phyloP scores from a whole-genome alignment of 2,329 filamentous ascomycete species.

The Aureobasidium vineae region DNA sequence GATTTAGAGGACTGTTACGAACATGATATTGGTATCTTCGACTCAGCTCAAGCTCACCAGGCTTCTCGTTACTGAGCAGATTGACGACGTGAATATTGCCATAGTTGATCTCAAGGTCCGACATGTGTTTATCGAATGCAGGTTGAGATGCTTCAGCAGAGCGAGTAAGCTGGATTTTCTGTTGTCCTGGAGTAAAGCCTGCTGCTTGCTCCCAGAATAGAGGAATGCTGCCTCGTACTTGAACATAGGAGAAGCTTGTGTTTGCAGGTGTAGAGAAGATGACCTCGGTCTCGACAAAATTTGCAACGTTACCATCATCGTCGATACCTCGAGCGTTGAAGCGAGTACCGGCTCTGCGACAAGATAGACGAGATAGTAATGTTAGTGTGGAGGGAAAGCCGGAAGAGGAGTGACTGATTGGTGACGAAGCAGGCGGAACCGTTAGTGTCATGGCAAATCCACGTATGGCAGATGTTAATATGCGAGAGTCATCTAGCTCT shows the following conservation, averaged over 20 bases:
- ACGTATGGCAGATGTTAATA: constrained; percentile 89
- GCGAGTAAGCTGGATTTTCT: constrained; percentile 88
- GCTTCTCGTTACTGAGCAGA: constrained; percentile 84
- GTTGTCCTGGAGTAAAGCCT: constrained; percentile 83
- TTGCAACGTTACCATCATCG: constrained; percentile 94
- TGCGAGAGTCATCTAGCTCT: constrained; percentile 78
- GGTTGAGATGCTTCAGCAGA: constrained; percentile 89
- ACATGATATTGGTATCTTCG: constrained; percentile 77
- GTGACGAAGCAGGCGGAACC: constrained; percentile 73
- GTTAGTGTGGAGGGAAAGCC: constrained; percentile 82
- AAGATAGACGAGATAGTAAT: constrained; percentile 87
- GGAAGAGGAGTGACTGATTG: constrained; percentile 62
- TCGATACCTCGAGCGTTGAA: constrained; percentile 98
- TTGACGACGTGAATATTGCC: constrained; percentile 92
- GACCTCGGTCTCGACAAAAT: constrained; percentile 98
- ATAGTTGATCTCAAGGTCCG: constrained; percentile 79
- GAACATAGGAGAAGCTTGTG: constrained; percentile 87
- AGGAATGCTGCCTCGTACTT: constrained; percentile 88
- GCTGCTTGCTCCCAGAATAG: constrained; percentile 96
- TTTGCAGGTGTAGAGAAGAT: constrained; percentile 78
- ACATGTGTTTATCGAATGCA: constrained; percentile 93
- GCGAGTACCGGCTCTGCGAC: constrained; percentile 83
- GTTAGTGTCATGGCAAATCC: constrained; percentile 88
- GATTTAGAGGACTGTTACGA: constrained; percentile 67
- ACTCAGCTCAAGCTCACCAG: constrained; percentile 80